Conservation (phyloP, 805 yeast genomes). For the Kodamaea kaohsiungensis region DNA sequence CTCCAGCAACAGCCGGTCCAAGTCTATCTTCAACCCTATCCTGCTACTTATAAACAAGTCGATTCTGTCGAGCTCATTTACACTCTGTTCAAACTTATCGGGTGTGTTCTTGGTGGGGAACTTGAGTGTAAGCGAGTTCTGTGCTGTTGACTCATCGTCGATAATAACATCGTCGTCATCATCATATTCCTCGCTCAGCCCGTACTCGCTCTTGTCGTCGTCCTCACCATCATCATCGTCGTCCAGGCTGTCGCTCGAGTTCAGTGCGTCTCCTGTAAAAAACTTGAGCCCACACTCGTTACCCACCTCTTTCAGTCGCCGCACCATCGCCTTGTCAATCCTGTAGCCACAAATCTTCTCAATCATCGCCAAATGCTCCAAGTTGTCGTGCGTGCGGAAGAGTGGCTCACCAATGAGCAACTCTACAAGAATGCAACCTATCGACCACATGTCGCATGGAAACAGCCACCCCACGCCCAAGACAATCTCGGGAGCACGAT, state of each 20-base stretch:
- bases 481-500: conserved; percentile 95
- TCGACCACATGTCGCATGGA: conserved; percentile 96
- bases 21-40: conserved; percentile 40
- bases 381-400: conserved; percentile 91
- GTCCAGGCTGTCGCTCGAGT: conserved; percentile 3
- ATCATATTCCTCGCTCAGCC: conserved; percentile 23
- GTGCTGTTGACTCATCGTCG: conserved; percentile 31
- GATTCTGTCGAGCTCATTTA: conserved; percentile 41
- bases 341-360: conserved; percentile 67
- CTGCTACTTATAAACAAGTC: conserved; percentile 46
- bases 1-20: conserved; percentile 38
- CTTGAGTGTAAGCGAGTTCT: conserved; percentile 27
- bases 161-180: conserved; percentile 30
- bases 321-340: conserved; percentile 47
- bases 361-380: conserved; percentile 95
- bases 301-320: conserved; percentile 30
- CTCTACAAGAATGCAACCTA: conserved; percentile 92
- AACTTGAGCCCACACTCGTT: conserved; percentile 44
- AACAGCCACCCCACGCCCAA: conserved; percentile 95
- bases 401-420: conserved; percentile 91
- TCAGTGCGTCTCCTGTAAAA: conserved; percentile 28
- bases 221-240: conserved; percentile 19
- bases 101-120: conserved; percentile 44
- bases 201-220: conserved; percentile 16
- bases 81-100: conserved; percentile 38